These are phyloP conservation scores for Picochlorum sp. DNA, from an alignment of 139 green algal genomes.

Conservation along the genomic window DNA sequence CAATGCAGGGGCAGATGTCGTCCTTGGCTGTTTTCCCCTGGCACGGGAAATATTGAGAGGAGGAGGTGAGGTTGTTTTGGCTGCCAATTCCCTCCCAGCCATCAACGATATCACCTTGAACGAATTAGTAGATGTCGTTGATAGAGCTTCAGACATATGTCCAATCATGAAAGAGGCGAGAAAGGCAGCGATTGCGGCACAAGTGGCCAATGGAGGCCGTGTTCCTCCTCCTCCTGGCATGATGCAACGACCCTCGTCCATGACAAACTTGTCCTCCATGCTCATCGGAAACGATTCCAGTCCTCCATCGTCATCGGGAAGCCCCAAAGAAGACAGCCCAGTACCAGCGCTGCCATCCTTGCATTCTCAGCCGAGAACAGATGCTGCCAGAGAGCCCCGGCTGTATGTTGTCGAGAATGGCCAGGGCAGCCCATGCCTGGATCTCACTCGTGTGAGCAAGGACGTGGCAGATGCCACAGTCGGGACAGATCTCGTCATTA, in stretches of 20 bases:
- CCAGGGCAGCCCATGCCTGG: conserved; percentile 85
- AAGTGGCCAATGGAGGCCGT: conserved; percentile 18
- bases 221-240: conserved; percentile 44
- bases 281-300: background rate
- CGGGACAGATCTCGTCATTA: conserved; percentile 85
- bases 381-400: background rate
- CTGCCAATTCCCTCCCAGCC: conserved; percentile 85
- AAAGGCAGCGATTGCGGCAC: conserved; percentile 34
- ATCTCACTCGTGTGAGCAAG: conserved; percentile 76
- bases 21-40: conserved; percentile 94
- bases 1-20: conserved; percentile 90
- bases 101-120: conserved; percentile 96
- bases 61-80: conserved; percentile 85
- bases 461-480: conserved; percentile 58
- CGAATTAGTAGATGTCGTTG: conserved; percentile 66
- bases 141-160: conserved; percentile 42
- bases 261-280: conserved; percentile 21
- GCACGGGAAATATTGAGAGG: conserved; percentile 80
- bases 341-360: background rate
- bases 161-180: conserved; percentile 46
- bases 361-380: background rate
- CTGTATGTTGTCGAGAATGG: conserved; percentile 80
- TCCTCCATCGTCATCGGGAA: background rate
- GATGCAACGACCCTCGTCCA: conserved; percentile 19
- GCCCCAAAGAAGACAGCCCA: background rate